Percentiles rank a stretch among this genome's conserved stretches.
These are phyloP conservation scores for Leccinum solheimii DNA, from an alignment of 1,284 basidiomycete genomes.

Conservation along the genomic window DNA sequence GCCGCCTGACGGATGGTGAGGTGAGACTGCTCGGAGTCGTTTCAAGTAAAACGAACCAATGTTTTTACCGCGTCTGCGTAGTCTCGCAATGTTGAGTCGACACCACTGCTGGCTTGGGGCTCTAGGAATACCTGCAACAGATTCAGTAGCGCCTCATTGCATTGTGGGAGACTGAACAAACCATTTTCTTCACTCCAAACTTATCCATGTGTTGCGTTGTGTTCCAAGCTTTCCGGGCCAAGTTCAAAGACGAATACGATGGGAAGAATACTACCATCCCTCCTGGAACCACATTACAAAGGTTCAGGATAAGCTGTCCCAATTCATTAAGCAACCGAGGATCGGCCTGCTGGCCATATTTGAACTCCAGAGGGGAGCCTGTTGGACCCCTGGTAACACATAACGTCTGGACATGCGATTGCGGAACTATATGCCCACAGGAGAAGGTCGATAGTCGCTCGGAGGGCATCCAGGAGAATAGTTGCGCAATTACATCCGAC, in stretches of 20 bases:
- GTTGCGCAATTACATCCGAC: conserved; percentile 82
- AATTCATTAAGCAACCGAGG: conserved; percentile 74
- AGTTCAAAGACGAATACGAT: conserved; percentile 83
- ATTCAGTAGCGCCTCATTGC: not conserved
- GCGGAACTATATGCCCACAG: conserved; percentile 92
- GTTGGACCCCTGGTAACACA: conserved; percentile 79
- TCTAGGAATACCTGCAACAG: conserved; percentile 79
- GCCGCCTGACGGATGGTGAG: conserved; percentile 17
- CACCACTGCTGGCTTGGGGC: conserved; percentile 74
- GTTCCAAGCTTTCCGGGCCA: conserved; percentile 69
- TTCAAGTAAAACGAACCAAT: conserved; percentile 33
- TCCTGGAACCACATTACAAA: conserved; percentile 76
- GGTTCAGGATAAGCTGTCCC: conserved; percentile 80
- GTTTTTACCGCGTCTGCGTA: conserved; percentile 66
- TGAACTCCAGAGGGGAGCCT: conserved; percentile 81
- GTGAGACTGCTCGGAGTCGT: not conserved
- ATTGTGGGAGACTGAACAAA: conserved; percentile 15
- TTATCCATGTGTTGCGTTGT: conserved; percentile 61
- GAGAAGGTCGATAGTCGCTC: conserved; percentile 79
- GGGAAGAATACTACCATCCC: conserved; percentile 96
- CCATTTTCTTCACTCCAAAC: conserved; percentile 73
- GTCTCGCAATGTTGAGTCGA: conserved; percentile 76
- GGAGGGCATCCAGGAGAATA: conserved; percentile 70
- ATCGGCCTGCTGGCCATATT: conserved; percentile 77
- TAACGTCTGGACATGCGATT: conserved; percentile 75